Evolutionary conservation across 2,329 filamentous ascomycete species (phyloP).

Genomic region (Tolypocladium capitatum): DNA sequence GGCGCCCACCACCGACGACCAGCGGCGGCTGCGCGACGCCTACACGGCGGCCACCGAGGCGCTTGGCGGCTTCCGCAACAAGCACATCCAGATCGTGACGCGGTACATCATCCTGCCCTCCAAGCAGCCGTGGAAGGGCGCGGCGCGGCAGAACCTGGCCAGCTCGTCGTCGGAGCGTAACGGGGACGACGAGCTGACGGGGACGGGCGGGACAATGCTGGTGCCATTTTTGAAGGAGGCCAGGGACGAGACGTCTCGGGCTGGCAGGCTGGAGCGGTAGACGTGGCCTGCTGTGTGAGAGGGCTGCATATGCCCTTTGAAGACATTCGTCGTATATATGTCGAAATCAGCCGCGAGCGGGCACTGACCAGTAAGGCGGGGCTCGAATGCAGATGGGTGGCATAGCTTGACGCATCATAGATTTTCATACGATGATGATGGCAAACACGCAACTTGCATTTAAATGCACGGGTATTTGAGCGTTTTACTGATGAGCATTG

Average conservation of each 20-base stretch:
- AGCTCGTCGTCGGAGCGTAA: slow-evolving; percentile 26
- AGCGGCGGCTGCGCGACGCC: slow-evolving; percentile 21
- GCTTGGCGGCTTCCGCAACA: slow-evolving; percentile 64
- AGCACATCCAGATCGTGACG: slow-evolving; percentile 80
- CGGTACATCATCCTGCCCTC: slow-evolving; percentile 81
- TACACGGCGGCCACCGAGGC: slow-evolving; percentile 67
- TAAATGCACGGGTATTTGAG: background rate
- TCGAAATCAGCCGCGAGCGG: background rate
- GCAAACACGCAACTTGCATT: background rate
- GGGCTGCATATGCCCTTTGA: background rate
- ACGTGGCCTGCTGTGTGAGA: background rate
- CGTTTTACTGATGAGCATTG: background rate
- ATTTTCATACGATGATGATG: background rate
- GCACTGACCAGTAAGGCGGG: background rate
- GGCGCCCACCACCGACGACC: slow-evolving; percentile 41
- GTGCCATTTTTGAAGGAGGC: slow-evolving; percentile 85
- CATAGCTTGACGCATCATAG: background rate
- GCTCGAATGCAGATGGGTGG: background rate
- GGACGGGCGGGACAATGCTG: slow-evolving; percentile 76
- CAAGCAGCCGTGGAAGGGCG: slow-evolving; percentile 21
- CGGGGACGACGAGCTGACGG: slow-evolving; percentile 44
- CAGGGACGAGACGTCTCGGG: slow-evolving; percentile 59
- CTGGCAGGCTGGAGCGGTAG: slow-evolving; percentile 17
- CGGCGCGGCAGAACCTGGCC: slow-evolving; percentile 26
- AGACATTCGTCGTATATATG: background rate